phyloP scores from a whole-genome alignment of 2,329 filamentous ascomycete genomes.

The Ophiocordyceps polyrhachis-furcata region DNA sequence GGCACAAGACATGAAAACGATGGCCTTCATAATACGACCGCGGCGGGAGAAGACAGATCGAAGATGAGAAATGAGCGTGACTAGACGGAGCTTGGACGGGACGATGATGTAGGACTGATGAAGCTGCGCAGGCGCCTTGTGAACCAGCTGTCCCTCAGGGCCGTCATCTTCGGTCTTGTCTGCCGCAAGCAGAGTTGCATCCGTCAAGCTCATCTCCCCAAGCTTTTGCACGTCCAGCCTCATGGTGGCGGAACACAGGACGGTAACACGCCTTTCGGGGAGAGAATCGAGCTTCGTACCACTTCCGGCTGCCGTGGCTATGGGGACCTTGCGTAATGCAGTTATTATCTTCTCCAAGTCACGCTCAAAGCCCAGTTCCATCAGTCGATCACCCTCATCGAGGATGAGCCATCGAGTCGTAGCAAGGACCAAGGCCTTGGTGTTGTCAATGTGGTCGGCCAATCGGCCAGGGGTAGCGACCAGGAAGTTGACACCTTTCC shows the following conservation, averaged over 20 bases:
- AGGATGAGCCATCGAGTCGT: constrained; percentile 86
- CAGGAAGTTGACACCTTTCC: constrained; percentile 89
- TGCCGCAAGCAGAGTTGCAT: constrained; percentile 72
- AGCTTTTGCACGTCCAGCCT: constrained; percentile 93
- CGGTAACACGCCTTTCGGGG: constrained; percentile 59
- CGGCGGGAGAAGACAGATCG: constrained; percentile 76
- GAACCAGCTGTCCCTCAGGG: constrained; percentile 36
- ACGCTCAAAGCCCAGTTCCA: constrained; percentile 95
- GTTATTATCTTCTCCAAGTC: constrained; percentile 77
- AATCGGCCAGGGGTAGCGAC: constrained; percentile 87
- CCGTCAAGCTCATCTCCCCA: constrained; percentile 86
- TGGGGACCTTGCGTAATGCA: constrained; percentile 48
- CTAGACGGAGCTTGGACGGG: constrained; percentile 75
- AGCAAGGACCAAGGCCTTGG: constrained; percentile 70
- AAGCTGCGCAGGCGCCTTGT: constrained; percentile 69
- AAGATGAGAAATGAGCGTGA: constrained; percentile 68
- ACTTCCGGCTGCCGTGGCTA: constrained; percentile 40
- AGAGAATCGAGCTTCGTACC: constrained; percentile 41
- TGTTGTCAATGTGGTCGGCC: constrained; percentile 83
- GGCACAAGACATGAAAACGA: constrained; percentile 91
- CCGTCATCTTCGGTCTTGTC: constrained; percentile 29
- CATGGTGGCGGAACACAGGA: constrained; percentile 92
- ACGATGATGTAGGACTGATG: constrained; percentile 83
- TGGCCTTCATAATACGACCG: constrained; percentile 89
- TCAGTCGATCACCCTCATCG: constrained; percentile 92